These are phyloP conservation scores for Talaromyces nanjingensis DNA, from an alignment of 495 filamentous ascomycete species.

Conservation along the genomic window DNA sequence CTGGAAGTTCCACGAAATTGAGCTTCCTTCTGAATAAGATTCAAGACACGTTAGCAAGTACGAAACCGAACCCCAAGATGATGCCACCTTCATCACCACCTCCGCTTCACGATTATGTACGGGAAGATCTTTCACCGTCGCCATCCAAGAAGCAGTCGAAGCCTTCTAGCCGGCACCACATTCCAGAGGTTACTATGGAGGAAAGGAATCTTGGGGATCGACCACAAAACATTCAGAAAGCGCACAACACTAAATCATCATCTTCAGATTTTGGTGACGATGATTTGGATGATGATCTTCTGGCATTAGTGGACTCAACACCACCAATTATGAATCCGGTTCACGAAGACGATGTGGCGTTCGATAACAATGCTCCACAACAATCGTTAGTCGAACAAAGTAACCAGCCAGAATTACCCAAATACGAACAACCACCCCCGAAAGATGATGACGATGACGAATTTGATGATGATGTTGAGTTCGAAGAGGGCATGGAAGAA, in stretches of 20 bases:
- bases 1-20: slow-evolving; percentile 46
- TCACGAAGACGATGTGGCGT: not conserved
- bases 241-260: slow-evolving; percentile 16
- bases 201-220: slow-evolving; percentile 10
- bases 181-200: slow-evolving; percentile 9
- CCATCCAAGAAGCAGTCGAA: slow-evolving; percentile 30
- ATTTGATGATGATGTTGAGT: slow-evolving; percentile 65
- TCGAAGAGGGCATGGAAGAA: slow-evolving; percentile 33
- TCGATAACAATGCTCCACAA: not conserved
- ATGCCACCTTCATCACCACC: slow-evolving; percentile 50
- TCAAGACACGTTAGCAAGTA: slow-evolving; percentile 50
- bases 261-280: slow-evolving; percentile 58
- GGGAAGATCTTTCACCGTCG: slow-evolving; percentile 34
- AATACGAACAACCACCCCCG: slow-evolving; percentile 11
- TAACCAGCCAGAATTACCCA: slow-evolving; percentile 29
- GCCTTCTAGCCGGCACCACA: slow-evolving; percentile 1
- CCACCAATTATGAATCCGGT: slow-evolving; percentile 23
- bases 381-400: slow-evolving; percentile 6
- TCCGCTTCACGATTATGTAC: slow-evolving; percentile 30
- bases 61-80: slow-evolving; percentile 20
- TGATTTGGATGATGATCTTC: slow-evolving; percentile 47
- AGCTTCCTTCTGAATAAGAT: slow-evolving; percentile 60
- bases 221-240: slow-evolving; percentile 6
- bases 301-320: slow-evolving; percentile 39
- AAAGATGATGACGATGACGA: slow-evolving; percentile 45